These are phyloP conservation scores for Tolypocladium pustulatum DNA, from an alignment of 2,329 filamentous ascomycete genomes.

Conservation along the genomic window DNA sequence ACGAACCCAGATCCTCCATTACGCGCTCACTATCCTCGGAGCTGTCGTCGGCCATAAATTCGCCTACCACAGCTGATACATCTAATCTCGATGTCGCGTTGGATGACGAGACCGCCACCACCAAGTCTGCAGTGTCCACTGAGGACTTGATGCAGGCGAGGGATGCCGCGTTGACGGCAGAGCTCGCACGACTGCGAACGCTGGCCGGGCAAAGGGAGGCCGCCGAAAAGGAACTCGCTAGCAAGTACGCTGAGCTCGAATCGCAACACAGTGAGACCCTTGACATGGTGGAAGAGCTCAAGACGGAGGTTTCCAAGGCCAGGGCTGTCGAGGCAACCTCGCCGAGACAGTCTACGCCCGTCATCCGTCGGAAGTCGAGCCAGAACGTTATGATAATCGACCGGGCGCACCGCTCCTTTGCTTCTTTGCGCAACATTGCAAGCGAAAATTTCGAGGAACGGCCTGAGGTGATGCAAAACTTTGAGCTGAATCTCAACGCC, in stretches of 20 bases:
- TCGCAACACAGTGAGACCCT: conserved; percentile 72
- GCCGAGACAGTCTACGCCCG: conserved; percentile 55
- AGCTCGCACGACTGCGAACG: conserved; percentile 61
- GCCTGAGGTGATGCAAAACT: conserved; percentile 80
- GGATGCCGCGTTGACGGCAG: conserved; percentile 41
- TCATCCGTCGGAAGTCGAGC: conserved; percentile 87
- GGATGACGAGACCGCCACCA: conserved; percentile 31
- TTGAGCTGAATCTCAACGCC: conserved; percentile 82
- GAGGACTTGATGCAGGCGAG: conserved; percentile 27
- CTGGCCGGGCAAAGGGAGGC: conserved; percentile 69
- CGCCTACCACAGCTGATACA: conserved; percentile 52
- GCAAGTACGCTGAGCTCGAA: conserved; percentile 76
- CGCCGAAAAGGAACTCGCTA: conserved; percentile 59
- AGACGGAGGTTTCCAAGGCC: conserved; percentile 74
- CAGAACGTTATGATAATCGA: conserved; percentile 82
- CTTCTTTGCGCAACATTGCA: conserved; percentile 80
- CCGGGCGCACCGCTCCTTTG: conserved; percentile 82
- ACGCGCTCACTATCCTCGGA: conserved; percentile 92
- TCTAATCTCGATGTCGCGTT: conserved; percentile 43
- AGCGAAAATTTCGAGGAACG: conserved; percentile 73
- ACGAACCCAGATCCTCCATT: conserved; percentile 52
- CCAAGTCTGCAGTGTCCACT: conserved; percentile 28
- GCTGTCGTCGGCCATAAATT: conserved; percentile 77
- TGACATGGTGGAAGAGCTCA: conserved; percentile 82
- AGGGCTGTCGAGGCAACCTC: conserved; percentile 50